phyloP scores from a whole-genome alignment of 2,329 filamentous ascomycete genomes.

The Diaporthe sp. region DNA sequence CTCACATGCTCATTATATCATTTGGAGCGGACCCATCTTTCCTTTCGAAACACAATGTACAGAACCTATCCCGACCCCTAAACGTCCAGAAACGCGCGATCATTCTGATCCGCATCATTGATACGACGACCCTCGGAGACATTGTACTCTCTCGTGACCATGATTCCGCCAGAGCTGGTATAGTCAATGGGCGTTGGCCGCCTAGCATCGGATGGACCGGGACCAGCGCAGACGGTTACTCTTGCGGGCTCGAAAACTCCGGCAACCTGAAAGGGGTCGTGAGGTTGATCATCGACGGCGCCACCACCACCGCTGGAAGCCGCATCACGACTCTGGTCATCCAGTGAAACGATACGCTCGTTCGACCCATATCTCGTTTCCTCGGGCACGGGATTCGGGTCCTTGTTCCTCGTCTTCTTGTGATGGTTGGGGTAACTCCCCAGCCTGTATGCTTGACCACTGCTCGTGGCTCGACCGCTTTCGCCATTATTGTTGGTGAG shows the following conservation, averaged over 20 bases:
- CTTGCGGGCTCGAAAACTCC: neutral
- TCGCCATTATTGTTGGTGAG: neutral
- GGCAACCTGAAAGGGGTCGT: neutral
- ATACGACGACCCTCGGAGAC: neutral
- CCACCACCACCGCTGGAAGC: neutral
- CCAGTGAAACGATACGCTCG: slow-evolving; percentile 14
- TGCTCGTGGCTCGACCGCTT: neutral
- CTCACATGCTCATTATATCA: too few relatives aligned
- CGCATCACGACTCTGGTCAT: neutral
- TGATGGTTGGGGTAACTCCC: neutral
- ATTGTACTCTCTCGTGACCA: slow-evolving; percentile 11
- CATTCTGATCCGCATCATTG: neutral
- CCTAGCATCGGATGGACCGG: neutral
- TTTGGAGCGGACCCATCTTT: too few relatives aligned
- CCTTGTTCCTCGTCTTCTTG: slow-evolving; percentile 9
- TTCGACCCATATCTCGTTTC: slow-evolving; percentile 13
- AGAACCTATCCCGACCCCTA: neutral
- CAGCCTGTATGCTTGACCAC: slow-evolving; percentile 12
- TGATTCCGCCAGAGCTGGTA: neutral
- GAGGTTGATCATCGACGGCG: neutral
- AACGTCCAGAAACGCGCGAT: neutral
- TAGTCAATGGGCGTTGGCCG: neutral
- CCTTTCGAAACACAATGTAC: too few relatives aligned
- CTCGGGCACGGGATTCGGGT: slow-evolving; percentile 2
- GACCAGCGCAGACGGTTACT: slow-evolving; percentile 12